Conservation (phyloP, 2,329 filamentous ascomycete species). For the Talaromyces sp. region DNA sequence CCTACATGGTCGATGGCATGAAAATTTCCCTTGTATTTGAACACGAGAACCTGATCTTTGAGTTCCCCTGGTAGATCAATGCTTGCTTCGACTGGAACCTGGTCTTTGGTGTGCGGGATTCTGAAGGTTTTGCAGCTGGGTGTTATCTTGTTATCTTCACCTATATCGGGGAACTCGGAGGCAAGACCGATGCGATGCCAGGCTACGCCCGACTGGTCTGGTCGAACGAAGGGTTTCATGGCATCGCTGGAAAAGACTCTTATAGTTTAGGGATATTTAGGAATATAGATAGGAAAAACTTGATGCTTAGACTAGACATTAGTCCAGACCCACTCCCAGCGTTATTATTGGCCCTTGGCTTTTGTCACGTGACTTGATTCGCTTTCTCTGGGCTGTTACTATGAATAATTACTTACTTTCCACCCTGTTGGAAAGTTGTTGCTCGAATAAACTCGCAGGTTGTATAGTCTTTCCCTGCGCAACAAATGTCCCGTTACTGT, state of each 20-base stretch:
- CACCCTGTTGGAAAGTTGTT: not conserved
- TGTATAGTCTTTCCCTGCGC: not conserved
- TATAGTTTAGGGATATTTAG: not conserved
- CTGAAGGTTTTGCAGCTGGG: conserved; percentile 58
- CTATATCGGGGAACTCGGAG: conserved; percentile 53
- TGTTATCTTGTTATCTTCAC: conserved; percentile 28
- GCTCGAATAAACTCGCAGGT: not conserved
- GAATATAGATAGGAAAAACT: not conserved
- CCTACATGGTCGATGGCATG: conserved; percentile 63
- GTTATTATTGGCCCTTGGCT: not conserved
- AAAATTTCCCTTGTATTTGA: conserved; percentile 58
- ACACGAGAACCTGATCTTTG: conserved; percentile 60
- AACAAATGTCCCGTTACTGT: not conserved
- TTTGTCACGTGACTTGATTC: not conserved
- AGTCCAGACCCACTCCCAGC: not conserved
- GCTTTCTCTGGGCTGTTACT: too few species aligned
- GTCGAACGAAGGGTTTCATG: conserved; percentile 5
- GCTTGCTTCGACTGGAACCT: conserved; percentile 18
- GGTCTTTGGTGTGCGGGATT: conserved; percentile 36
- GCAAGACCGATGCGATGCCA: conserved; percentile 54
- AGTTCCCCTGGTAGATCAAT: conserved; percentile 37
- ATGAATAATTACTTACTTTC: too few species aligned
- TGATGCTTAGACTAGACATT: not conserved
- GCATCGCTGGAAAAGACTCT: not conserved
- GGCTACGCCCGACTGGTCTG: conserved; percentile 20